Conservation (phyloP, 148 eudicot species). For the Fallopia convolvulus region DNA sequence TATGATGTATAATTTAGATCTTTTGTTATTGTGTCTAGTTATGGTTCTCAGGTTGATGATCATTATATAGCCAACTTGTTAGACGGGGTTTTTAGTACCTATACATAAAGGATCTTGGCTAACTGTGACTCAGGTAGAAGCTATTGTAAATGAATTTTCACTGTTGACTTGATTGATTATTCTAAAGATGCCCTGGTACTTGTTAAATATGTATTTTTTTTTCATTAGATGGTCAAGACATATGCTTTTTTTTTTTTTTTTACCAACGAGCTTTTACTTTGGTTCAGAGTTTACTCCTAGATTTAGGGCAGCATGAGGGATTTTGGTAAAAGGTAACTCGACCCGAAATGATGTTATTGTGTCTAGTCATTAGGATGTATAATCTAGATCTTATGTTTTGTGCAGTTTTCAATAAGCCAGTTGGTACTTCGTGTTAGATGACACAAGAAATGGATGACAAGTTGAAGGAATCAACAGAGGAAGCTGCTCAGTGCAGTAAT, state of each 20-base stretch:
- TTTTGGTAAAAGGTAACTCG: background rate
- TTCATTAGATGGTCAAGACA: too few relatives aligned
- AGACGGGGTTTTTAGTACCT: background rate
- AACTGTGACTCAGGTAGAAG: background rate
- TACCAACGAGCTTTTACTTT: background rate
- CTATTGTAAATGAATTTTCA: background rate
- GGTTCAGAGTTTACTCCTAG: background rate
- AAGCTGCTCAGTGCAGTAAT: constrained; percentile 24
- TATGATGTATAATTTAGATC: background rate
- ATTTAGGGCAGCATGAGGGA: background rate
- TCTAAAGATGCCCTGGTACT: background rate
- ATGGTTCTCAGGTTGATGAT: too few relatives aligned
- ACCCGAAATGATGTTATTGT: background rate
- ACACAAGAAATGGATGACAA: constrained; percentile 29
- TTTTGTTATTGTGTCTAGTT: background rate
- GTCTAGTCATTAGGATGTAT: background rate
- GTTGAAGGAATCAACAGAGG: constrained; percentile 25
- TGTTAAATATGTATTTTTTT: background rate
- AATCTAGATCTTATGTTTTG: background rate
- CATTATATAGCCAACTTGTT: too few relatives aligned
- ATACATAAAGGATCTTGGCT: background rate
- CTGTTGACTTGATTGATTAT: background rate
- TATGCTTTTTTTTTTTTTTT: too few relatives aligned
- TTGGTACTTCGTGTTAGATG: background rate
- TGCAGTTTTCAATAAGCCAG: background rate